Base-by-base conservation (phyloP, 257 asterid genomes). In the Solanum etuberosum region DNA sequence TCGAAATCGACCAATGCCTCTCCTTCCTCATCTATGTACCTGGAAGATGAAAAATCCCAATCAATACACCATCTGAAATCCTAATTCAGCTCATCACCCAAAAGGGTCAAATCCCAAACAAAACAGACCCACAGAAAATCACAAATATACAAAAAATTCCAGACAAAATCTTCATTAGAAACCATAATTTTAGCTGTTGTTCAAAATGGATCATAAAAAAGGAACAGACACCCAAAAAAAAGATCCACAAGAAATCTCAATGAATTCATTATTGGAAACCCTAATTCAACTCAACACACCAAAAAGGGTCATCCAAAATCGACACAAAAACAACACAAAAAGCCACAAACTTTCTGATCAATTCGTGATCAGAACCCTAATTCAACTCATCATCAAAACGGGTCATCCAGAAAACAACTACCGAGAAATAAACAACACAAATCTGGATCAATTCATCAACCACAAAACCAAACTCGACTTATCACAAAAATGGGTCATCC, bases 1-100 rank as follows among this genome's bases (percentile, higher is more conserved):
- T 94, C 96, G 29, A 92, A 97, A 77, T 95, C 95, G 95, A 97
- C 93, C 94, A 97, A 89, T 5, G 97, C 98, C 93, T 95, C 99
- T 31, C 99, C 98, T 32, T 97, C 98, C 87, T 97, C 99, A 88
- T 95, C 98, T 21, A 93, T 88, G 87, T 94, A 93, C 82, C 98
- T 95, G 92, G 86, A 91, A 87, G 83, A 25, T 10, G 34, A 82
- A 78, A 57, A 54, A 54, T 13, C 61, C 85, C 83, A 21, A 51
- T 61, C 31, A 84, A 87, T 25, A n/a, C 77, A 9, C 80, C 51
- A 46, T 80, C 67, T 18, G 54, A 34, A 83, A 80, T 85, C 88
- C 88, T 29, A 73, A 85, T 63, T 87, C 88, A 61, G 77, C 61
- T 88, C 87, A 89, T 32, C 35, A 15, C 46, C 42, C n/a, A 77